Conservation (phyloP, 495 filamentous ascomycete species). For the Hyaloscypha hepaticicola region DNA sequence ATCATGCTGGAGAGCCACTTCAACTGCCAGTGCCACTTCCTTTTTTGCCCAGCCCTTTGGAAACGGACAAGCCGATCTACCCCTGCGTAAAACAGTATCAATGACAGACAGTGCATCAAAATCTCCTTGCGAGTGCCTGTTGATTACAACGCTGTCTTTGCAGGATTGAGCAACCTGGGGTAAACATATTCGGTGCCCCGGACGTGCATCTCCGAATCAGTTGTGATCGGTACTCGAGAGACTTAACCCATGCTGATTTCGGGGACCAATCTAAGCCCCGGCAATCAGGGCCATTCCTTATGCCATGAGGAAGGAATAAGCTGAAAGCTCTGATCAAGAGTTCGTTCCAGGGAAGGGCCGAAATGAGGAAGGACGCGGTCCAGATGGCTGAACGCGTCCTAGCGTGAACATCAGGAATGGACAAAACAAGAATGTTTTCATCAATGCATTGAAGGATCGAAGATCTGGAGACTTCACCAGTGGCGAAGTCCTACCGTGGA, state of each 20-base stretch:
- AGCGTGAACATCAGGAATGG: neutral
- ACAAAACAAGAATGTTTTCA: neutral
- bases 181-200: no score
- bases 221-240: no score
- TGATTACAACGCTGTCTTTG: neutral
- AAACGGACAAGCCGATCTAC: neutral
- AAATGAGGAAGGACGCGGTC: neutral
- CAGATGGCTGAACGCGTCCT: neutral
- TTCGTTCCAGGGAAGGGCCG: neutral
- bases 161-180: no score
- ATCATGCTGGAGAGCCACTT: neutral
- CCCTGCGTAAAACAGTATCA: neutral
- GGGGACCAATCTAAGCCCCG: no score
- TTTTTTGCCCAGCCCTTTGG: neutral
- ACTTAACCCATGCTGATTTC: no score
- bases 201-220: no score
- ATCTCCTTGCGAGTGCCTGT: neutral
- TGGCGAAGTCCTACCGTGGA: neutral
- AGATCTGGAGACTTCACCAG: neutral
- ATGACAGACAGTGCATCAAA: neutral
- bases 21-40: neutral
- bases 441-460: neutral
- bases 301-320: neutral
- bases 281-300: no score
- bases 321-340: neutral